Conservation (phyloP, 352 stramenopile species). For the Phytophthora hybrid region DNA sequence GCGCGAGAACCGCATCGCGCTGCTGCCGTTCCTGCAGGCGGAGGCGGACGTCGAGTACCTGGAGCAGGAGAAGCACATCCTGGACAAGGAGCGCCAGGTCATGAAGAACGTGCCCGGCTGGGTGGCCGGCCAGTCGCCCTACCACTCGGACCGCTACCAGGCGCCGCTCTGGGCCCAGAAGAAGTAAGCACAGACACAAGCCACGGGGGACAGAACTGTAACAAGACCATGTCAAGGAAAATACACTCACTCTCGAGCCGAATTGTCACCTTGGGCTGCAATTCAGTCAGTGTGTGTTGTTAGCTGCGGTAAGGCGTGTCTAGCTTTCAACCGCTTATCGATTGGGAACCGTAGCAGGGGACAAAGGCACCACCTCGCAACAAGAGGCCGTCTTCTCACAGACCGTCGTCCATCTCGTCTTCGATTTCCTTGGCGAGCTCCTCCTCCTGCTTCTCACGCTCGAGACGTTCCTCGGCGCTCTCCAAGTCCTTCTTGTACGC, state of each 20-base stretch:
- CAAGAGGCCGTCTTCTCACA: conserved; percentile 48
- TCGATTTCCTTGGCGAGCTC: conserved; percentile 98
- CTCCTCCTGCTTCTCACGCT: conserved; percentile 94
- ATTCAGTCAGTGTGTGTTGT: conserved; percentile 6
- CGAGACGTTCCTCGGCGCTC: conserved; percentile 89
- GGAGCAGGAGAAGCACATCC: conserved; percentile 86
- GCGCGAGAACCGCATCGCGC: conserved; percentile 92
- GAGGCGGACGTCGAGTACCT: conserved; percentile 95
- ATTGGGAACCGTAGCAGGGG: conserved; percentile 10
- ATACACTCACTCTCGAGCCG: conserved; percentile 8
- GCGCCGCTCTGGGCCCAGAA: conserved; percentile 83
- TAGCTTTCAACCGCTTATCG: conserved; percentile 25
- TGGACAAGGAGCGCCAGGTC: conserved; percentile 93
- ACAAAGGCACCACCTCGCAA: conserved; percentile 8
- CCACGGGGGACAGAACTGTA: conserved; percentile 20
- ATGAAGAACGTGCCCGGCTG: conserved; percentile 97
- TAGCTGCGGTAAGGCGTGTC: conserved; percentile 17
- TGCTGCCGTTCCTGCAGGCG: conserved; percentile 95
- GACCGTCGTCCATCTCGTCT: conserved; percentile 96
- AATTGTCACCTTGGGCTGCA: conserved; percentile 16
- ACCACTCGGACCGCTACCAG: conserved; percentile 89
- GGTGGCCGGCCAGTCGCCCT: conserved; percentile 89
- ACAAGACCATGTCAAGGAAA: conserved; percentile 40
- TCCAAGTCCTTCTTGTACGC: conserved; percentile 98
- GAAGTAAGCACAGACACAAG: conserved; percentile 47